Conservation (phyloP, 495 filamentous ascomycete species). For the Chaetomium tenue region DNA sequence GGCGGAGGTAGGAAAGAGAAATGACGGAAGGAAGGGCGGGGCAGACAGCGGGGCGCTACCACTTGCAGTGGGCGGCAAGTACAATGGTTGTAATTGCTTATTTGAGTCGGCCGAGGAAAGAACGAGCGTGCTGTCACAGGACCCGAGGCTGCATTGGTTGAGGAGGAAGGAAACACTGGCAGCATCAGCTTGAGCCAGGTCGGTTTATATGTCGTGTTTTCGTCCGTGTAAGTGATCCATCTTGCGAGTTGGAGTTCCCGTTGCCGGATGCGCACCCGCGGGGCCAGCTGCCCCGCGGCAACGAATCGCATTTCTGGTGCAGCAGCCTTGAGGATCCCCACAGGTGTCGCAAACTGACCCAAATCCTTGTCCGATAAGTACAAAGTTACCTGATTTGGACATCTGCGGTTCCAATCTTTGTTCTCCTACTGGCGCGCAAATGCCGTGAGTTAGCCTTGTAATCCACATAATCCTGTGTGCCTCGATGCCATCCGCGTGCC, state of each 20-base stretch:
- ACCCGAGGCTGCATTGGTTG: background rate
- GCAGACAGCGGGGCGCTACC: slow-evolving; percentile 8
- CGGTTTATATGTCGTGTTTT: slow-evolving; percentile 8
- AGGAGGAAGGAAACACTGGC: background rate
- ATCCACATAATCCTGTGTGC: no score
- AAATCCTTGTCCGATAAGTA: background rate
- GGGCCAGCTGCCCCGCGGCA: background rate
- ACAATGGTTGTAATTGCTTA: no score
- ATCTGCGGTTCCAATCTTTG: no score
- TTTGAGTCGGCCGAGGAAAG: background rate
- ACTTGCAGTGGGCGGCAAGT: no score
- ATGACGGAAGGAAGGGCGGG: background rate
- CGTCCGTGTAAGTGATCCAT: background rate
- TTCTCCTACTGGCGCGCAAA: no score
- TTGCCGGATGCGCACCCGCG: slow-evolving; percentile 4
- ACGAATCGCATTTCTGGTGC: slow-evolving; percentile 4
- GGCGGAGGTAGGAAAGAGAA: slow-evolving; percentile 18
- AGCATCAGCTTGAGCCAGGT: background rate
- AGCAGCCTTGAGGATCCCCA: background rate
- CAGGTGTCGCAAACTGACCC: background rate
- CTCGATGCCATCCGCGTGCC: no score
- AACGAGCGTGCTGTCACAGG: background rate
- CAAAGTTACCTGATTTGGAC: background rate
- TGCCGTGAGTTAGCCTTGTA: no score
- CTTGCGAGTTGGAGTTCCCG: background rate